Conservation (phyloP, 1,139 yeast species). For the Taphrina wiesneri region DNA sequence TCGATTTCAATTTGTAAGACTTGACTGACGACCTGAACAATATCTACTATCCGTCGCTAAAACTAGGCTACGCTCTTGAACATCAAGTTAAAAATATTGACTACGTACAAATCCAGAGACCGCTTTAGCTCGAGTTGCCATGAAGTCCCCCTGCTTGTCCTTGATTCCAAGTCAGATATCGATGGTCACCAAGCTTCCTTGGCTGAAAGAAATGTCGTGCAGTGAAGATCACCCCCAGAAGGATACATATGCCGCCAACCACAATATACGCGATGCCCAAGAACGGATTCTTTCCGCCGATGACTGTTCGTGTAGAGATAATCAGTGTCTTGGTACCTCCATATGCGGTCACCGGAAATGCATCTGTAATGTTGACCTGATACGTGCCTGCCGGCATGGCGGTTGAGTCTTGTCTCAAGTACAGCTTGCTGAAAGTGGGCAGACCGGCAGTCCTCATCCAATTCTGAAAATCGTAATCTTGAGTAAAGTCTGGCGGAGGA, state of each 20-base stretch:
- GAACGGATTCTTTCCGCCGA: conserved; percentile 88
- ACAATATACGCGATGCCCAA: conserved; percentile 87
- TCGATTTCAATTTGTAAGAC: neutral
- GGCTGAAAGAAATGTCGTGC: conserved; percentile 66
- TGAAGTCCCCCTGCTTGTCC: neutral
- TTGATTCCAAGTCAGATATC: conserved; percentile 63
- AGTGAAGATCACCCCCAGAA: conserved; percentile 61
- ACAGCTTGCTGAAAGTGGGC: conserved; percentile 79
- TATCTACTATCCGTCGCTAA: neutral
- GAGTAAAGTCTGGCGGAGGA: conserved; percentile 68
- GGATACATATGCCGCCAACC: conserved; percentile 83
- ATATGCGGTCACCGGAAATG: conserved; percentile 78
- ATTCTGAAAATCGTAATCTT: conserved; percentile 73
- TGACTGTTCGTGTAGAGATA: conserved; percentile 76
- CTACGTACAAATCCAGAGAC: neutral
- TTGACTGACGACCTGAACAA: neutral
- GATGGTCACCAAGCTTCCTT: conserved; percentile 71
- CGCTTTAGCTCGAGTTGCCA: neutral
- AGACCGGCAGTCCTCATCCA: conserved; percentile 98
- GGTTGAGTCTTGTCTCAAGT: conserved; percentile 72
- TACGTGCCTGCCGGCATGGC: conserved; percentile 66
- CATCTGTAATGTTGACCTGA: conserved; percentile 55
- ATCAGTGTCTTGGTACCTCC: conserved; percentile 81
- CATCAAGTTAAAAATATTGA: neutral
- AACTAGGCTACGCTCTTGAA: neutral